phyloP scores from a whole-genome alignment of 2,329 filamentous ascomycete genomes.

The Cercospora sp. region DNA sequence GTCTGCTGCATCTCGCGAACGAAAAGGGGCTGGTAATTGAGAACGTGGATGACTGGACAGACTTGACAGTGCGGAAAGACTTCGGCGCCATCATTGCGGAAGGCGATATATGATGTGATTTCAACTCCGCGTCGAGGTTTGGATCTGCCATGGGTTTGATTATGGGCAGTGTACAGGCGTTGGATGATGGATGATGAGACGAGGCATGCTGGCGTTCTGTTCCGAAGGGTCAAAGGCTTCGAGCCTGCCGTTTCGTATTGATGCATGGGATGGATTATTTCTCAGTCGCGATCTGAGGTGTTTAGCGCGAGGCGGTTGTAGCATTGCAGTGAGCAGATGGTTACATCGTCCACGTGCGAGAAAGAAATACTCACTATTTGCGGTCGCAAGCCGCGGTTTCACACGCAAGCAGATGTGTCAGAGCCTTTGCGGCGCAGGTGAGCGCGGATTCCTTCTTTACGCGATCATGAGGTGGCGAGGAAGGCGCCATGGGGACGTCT shows the following conservation, averaged over 20 bases:
- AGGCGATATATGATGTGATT: constrained; percentile 19
- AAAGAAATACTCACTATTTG: neutral
- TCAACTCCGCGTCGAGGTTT: neutral
- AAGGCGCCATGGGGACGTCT: neutral
- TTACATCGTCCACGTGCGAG: neutral
- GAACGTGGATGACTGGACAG: constrained; percentile 55
- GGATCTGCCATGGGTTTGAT: neutral
- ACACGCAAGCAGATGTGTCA: neutral
- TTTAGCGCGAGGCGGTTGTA: neutral
- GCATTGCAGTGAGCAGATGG: neutral
- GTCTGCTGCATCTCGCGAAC: constrained; percentile 84
- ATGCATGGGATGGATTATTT: neutral
- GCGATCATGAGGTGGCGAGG: neutral
- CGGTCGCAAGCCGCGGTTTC: neutral
- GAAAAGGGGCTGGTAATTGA: constrained; percentile 84
- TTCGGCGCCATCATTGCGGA: constrained; percentile 34
- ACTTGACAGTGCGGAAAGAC: constrained; percentile 53
- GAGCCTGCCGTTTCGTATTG: neutral
- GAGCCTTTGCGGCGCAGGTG: neutral
- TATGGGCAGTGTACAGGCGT: neutral
- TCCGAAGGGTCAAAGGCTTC: neutral
- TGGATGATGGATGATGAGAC: neutral
- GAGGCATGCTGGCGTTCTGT: neutral
- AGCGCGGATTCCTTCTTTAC: neutral
- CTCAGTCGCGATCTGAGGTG: neutral